Evolutionary conservation across 2,329 filamentous ascomycete species (phyloP), one percentile per base, ranked within the genome.

Genomic region (Alternaria sp.): DNA sequence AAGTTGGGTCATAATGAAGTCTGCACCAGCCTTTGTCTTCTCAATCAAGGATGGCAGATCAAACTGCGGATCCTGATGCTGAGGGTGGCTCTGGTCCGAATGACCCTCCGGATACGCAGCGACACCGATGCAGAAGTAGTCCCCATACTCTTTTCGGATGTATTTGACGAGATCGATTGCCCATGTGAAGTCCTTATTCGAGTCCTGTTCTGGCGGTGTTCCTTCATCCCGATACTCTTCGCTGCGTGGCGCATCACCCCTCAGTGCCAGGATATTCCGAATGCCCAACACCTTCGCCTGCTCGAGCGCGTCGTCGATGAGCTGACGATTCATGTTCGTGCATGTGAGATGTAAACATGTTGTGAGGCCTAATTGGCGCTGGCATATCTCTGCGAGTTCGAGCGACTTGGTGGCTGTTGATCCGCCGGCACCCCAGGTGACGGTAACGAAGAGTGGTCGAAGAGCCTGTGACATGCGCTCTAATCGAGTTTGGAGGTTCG

Each of bases 1-100:
- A 9, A 99, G 85, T 79, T 99, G 95, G 1, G 95, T 98, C 92
- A 99, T 97, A 80, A 99, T 91, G 75, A 99, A 99, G 80, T 98
- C 94, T 52, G 94, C 95, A 1, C 95, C 95, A 4, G 95, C 95
- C 70, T 90, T 85, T 1, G 90, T 91, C 85, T 99, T 99, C 68
- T 97, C 93, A 11, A 97, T 87, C 55, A 99, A 84, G 73, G 91
- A 97, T 0, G 94, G 92, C 60, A 99, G 81, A 80, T 99, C 95
- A 54, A 83, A 81, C 56, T 79, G 76, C 0, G 86, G 83, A 68
- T 86, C 85, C 74, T 90, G 89, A 64, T 91, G 86, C 72, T 96
- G 92, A 2, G 94, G 94, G 78, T 96, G 90, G 63, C 90, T 92
- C 78, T 97, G 93, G 74, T 97, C 93, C 6, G 93, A 90, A 77